Evolutionary conservation across 345 rosid genomes (phyloP).

Genomic region (Dovyalis caffra): DNA sequence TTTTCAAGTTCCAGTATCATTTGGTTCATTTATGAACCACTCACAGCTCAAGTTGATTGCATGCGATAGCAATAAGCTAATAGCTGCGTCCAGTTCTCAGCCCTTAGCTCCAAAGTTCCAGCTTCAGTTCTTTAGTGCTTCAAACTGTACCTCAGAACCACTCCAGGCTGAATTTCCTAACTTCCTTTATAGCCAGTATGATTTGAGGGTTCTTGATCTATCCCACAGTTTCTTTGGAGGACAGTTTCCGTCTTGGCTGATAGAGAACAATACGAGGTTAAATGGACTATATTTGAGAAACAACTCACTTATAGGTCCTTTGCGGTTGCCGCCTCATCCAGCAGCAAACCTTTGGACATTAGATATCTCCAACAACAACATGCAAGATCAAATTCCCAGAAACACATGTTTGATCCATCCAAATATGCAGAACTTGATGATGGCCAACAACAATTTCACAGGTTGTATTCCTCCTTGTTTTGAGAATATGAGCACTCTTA

Average conservation of each 20-base stretch:
- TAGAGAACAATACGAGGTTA: slow-evolving; percentile 25
- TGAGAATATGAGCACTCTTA: neutral
- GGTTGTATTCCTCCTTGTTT: slow-evolving; percentile 25
- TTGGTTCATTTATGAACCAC: neutral
- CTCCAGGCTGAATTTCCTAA: fast-evolving
- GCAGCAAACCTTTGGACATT: neutral
- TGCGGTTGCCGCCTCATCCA: neutral
- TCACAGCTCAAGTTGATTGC: fast-evolving
- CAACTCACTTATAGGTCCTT: neutral
- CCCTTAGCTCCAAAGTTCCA: neutral
- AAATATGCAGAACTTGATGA: neutral
- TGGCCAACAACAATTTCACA: slow-evolving; percentile 13
- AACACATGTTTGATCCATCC: slow-evolving; percentile 10
- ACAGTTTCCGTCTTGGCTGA: slow-evolving; percentile 25
- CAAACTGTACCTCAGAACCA: neutral
- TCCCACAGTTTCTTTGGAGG: neutral
- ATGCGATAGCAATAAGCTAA: neutral
- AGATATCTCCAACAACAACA: slow-evolving; percentile 3
- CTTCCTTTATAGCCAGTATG: neutral
- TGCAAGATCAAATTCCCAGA: slow-evolving; percentile 7
- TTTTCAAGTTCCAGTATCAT: neutral
- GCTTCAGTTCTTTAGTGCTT: neutral
- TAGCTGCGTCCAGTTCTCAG: neutral
- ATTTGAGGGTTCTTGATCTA: slow-evolving; percentile 3
- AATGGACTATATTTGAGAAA: neutral